Base-by-base conservation (phyloP, 176 grass and related monocot species). In the Raddia distichophylla region DNA sequence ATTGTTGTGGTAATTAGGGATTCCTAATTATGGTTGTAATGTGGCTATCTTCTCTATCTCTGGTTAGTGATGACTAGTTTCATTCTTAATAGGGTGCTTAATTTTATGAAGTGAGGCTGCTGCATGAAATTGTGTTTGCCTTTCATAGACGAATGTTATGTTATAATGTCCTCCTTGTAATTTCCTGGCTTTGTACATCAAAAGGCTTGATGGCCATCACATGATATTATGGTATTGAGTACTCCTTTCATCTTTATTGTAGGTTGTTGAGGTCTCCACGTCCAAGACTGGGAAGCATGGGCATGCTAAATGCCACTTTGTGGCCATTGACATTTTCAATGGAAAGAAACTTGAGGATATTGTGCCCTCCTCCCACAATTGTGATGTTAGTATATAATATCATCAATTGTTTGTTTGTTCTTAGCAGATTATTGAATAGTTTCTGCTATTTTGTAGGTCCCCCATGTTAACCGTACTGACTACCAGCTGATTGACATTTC, bases 191-290 rank as follows among this genome's bases (percentile, higher is more conserved):
- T 58, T 56, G 4, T 19, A 42, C 33, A 11, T 43, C 8, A 0
- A 7, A 58, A 74, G 32, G 14, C 32, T 52, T 27, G 2, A 18
- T 80, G 4, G 9, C 17, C 40, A 27, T 1, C 14, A 22, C 3
- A 22, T 5, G 9, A 19, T 71, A 65, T 53, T 40, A 18, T 67
- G 33, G 12, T 34, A 20, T 43, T 22, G 11, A 60, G 27, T 58
- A 27, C 8, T 58, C 10, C 37, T 84, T 84, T 32, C 5, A 1
- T 86, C 35, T 65, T 71, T 32, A 5, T 80, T 67, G 6, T 71
- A 93, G 91, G 91, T 93, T 82, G 91, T 93, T 79, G 91, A 93
- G 84, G 91, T 93, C 58, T 93, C 91, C 20, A 93, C 87, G 20
- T 90, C 91, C 47, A 93, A 93, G 84, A 93, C 87, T 64, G 91